Evolutionary conservation across 148 eudicot species (phyloP).

Genomic region (Amaranthus hypochondriacus): DNA sequence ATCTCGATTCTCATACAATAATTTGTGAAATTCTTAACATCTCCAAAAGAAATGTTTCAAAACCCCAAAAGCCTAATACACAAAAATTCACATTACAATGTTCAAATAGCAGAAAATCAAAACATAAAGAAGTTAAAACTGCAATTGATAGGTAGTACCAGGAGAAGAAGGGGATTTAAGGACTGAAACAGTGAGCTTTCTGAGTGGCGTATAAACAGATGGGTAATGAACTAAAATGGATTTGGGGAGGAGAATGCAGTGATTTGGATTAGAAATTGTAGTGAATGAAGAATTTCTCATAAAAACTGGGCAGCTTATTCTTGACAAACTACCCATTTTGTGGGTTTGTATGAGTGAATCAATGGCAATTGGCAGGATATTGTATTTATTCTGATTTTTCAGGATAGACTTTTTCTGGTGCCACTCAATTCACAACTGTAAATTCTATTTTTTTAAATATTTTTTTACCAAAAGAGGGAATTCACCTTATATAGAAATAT

Average conservation of each 20-base stretch:
- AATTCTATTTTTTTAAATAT: too few relatives aligned
- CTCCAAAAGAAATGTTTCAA: not conserved
- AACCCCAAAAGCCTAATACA: not conserved
- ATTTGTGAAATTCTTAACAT: not conserved
- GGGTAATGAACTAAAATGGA: not conserved
- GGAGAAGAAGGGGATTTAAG: slow-evolving; percentile 38
- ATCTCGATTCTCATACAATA: not conserved
- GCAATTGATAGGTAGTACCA: slow-evolving; percentile 13
- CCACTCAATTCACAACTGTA: too few relatives aligned
- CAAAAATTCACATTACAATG: not conserved
- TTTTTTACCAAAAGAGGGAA: too few relatives aligned
- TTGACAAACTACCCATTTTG: slow-evolving; percentile 25
- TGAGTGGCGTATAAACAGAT: not conserved
- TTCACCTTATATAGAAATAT: too few relatives aligned
- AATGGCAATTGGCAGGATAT: not conserved
- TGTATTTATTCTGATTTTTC: not conserved
- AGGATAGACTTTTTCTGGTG: not conserved
- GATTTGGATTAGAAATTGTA: not conserved
- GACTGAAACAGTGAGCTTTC: slow-evolving; percentile 25
- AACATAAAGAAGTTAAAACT: not conserved
- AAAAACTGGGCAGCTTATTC: slow-evolving; percentile 20
- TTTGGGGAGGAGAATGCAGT: slow-evolving; percentile 2
- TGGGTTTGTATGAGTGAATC: not conserved
- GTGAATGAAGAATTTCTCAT: slow-evolving; percentile 12
- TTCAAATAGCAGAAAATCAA: not conserved